A percentile compares a stretch with the other conserved stretches of the same genome.
Conservation (phyloP, 495 filamentous ascomycete species). For the Xylaria venustula region DNA sequence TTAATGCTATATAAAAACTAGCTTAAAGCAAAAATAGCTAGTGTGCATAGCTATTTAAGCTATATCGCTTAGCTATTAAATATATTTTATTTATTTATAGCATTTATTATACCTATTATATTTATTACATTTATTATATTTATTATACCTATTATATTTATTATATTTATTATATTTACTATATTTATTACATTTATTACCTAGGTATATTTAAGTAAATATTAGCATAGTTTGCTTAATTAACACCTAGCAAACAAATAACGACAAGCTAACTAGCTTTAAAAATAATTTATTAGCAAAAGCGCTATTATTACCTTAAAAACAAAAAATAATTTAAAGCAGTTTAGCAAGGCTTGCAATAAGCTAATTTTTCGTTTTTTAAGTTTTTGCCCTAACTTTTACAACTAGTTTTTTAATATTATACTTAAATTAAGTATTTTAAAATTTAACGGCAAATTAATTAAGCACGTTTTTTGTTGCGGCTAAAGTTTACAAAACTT, state of each 20-base stretch:
- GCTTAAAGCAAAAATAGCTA: too few species aligned
- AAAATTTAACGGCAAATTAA: not conserved
- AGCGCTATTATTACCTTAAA: not conserved
- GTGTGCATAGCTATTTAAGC: too few species aligned
- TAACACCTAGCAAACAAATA: not conserved
- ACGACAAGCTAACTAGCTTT: not conserved
- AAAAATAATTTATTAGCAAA: not conserved
- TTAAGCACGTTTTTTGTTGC: not conserved
- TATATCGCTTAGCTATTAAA: too few species aligned
- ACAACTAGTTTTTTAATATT: not conserved
- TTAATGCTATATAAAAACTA: too few species aligned
- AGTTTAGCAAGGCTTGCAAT: not conserved
- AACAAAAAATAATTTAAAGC: not conserved
- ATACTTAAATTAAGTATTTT: not conserved
- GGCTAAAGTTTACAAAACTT: not conserved
- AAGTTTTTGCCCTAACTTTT: not conserved
- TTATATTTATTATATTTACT: too few species aligned
- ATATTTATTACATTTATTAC: too few species aligned
- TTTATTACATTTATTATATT: too few species aligned
- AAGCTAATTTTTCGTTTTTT: not conserved
- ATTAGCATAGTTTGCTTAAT: not conserved
- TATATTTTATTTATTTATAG: too few species aligned
- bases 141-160: too few species aligned
- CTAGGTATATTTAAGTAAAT: too few species aligned
- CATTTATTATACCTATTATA: too few species aligned